These are phyloP conservation scores for Trichoderma sp. DNA, from an alignment of 2,329 filamentous ascomycete species.

Conservation along the genomic window DNA sequence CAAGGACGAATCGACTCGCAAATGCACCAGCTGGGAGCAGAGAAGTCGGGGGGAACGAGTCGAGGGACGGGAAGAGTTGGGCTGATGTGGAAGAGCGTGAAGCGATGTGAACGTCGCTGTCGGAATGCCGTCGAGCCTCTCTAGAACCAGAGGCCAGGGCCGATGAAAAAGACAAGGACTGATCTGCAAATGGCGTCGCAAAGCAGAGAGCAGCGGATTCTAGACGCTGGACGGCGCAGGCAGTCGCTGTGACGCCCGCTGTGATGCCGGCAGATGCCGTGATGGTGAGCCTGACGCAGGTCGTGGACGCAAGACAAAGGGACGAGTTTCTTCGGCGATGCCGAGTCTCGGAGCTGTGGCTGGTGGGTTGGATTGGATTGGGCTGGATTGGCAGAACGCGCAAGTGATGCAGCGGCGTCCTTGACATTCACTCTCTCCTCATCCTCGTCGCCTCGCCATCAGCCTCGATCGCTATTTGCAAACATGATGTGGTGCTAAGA, in stretches of 20 bases:
- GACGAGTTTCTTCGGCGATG: background rate
- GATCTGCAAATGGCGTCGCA: background rate
- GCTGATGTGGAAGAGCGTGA: background rate
- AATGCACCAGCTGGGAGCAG: conserved; percentile 16
- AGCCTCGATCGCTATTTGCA: conserved; percentile 10
- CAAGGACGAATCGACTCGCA: background rate
- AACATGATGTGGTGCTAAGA: background rate
- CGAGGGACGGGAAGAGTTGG: background rate
- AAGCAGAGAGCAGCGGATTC: background rate
- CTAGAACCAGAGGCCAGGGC: background rate
- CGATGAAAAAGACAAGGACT: background rate
- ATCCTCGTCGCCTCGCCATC: conserved; percentile 15
- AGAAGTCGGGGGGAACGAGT: background rate
- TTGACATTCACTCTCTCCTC: conserved; percentile 17
- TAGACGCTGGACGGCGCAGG: background rate
- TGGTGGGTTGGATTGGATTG: background rate
- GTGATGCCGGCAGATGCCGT: conserved; percentile 1
- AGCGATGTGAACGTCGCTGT: background rate
- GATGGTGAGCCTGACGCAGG: background rate
- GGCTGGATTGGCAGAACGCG: background rate
- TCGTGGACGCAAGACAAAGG: background rate
- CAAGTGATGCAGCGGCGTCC: background rate
- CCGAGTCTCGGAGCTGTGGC: background rate
- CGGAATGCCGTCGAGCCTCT: background rate
- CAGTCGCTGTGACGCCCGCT: background rate